Evolutionary conservation across 1,284 basidiomycete genomes (phyloP).

Genomic region (Heterobasidion occidentale): DNA sequence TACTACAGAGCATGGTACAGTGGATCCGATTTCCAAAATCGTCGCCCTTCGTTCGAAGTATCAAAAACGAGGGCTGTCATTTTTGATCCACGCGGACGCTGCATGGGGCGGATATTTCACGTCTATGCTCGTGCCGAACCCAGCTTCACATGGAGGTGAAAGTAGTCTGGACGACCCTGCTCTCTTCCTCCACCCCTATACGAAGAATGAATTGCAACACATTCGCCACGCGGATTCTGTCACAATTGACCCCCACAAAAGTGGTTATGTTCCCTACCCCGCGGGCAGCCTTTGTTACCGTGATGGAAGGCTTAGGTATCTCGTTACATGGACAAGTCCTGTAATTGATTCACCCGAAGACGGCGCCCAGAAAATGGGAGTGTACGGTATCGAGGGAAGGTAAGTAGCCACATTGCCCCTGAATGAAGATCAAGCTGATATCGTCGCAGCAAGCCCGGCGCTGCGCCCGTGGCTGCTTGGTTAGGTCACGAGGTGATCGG

Average conservation of each 20-base stretch:
- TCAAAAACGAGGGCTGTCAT: conserved; percentile 26
- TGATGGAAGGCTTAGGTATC: conserved; percentile 30
- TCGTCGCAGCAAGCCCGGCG: conserved; percentile 33
- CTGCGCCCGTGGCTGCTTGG: conserved; percentile 27
- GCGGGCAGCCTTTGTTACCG: conserved; percentile 35
- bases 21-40: conserved; percentile 34
- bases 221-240: conserved; percentile 28
- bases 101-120: conserved; percentile 42
- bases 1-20: conserved; percentile 36
- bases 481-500: conserved; percentile 30
- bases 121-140: conserved; percentile 20
- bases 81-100: conserved; percentile 35
- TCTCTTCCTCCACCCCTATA: conserved; percentile 10
- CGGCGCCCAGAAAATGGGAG: conserved; percentile 25
- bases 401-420: conserved; percentile 7
- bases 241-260: conserved; percentile 40
- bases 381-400: conserved; percentile 40
- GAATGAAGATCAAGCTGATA: too few relatives aligned
- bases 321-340: conserved; percentile 34
- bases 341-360: conserved; percentile 21
- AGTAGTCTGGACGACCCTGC: conserved; percentile 7
- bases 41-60: conserved; percentile 25
- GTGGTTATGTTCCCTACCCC: conserved; percentile 36
- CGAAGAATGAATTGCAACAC: conserved; percentile 12
- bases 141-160: background rate